Evolutionary conservation across 495 filamentous ascomycete genomes (phyloP), one percentile per base, ranked within the genome.

Genomic region (Niebla homalea): DNA sequence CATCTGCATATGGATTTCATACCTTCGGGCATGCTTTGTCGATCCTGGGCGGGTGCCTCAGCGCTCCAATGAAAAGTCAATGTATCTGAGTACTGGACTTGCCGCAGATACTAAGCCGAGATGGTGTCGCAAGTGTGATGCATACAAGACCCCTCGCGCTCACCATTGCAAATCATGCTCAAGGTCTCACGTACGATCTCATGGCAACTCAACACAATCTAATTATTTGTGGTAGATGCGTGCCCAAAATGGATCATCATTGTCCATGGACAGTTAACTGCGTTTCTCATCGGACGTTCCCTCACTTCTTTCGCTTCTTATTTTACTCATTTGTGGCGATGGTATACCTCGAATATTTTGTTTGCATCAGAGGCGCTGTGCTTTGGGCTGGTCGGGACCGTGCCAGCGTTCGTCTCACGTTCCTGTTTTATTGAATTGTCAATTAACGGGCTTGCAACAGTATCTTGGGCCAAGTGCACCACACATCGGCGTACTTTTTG

Each of bases 221-320:
- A 18, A 43, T 29, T 1, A 41, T 29, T 21, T 19, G 29, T 20
- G 35, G 18, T 49, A 87, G 83, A 63, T 98, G 92, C 65, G 82
- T 97, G 51, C 85, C 89, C 1, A 89, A 86, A 62, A 97, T 98
- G 93, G 92, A 98, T 70, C 92, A 98, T 66, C 92, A 98, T 68
- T 98, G 92, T 60, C 89, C 92, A 0, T 98, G 92, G 92, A 96
- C 89, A 2, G 67, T 70, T 39, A 96, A 93, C 63, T 98, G 92
- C 67, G 87, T 97, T 39, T 95, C 89, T 2, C 76, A 94, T 62
- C 79, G 81, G 47, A 93, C 89, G 12, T 84, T 90, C 59, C 89
- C 89, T 11, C 82, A 94, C 66, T 95, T 94, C 64, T 62, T 92
- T 15, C 89, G 89, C 45, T 95, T 96, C 65, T 67, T 96, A 20